These are phyloP conservation scores for Lactarius sp. DNA, from an alignment of 768 basidiomycete species.

Conservation along the genomic window DNA sequence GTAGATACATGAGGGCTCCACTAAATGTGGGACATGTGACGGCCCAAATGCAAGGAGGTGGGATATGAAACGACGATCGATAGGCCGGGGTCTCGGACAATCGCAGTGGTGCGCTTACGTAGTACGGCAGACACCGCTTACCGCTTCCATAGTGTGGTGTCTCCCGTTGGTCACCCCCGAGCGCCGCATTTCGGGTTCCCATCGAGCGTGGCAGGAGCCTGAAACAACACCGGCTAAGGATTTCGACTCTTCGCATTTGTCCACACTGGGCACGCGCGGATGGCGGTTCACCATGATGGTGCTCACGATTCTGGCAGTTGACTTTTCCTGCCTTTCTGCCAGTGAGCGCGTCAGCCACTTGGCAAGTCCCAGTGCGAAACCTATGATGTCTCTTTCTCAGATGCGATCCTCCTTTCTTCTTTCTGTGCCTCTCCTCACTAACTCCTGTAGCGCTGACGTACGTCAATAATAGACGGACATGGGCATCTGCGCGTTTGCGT, in stretches of 20 bases:
- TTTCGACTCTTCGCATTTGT: conserved; percentile 39
- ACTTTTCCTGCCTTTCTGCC: conserved; percentile 92
- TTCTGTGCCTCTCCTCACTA: background rate
- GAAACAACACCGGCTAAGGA: background rate
- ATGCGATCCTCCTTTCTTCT: conserved; percentile 41
- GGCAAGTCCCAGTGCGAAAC: conserved; percentile 96
- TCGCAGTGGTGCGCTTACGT: no score
- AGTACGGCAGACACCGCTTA: no score
- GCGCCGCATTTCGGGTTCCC: no score
- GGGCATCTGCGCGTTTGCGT: conserved; percentile 96
- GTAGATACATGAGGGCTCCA: no score
- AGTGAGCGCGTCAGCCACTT: conserved; percentile 73
- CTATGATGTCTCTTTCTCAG: conserved; percentile 77
- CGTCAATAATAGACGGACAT: conserved; percentile 77
- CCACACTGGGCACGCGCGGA: conserved; percentile 82
- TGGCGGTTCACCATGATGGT: conserved; percentile 83
- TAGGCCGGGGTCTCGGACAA: no score
- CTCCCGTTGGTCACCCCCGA: no score
- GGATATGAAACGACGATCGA: no score
- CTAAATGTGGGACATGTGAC: background rate
- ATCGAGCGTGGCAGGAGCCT: no score
- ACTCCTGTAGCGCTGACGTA: background rate
- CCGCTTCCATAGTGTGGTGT: no score
- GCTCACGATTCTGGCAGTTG: conserved; percentile 79
- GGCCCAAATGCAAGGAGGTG: no score